These are phyloP conservation scores for Cladosporium velox DNA, from an alignment of 2,329 filamentous ascomycete species.

Conservation along the genomic window DNA sequence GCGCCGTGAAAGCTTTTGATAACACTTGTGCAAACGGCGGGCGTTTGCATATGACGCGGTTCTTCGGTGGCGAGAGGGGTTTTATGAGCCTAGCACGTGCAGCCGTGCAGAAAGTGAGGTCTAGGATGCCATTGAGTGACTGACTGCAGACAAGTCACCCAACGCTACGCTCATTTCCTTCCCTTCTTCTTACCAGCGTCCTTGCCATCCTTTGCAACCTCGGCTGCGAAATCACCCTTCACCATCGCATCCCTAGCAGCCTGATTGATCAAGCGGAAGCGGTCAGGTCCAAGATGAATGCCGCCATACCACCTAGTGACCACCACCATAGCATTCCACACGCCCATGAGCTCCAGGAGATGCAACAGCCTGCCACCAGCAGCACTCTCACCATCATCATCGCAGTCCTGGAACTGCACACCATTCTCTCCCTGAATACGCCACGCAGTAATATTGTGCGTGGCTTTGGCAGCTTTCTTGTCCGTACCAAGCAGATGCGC, in stretches of 20 bases:
- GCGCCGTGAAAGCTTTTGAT: neutral
- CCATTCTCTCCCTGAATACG: conserved; percentile 65
- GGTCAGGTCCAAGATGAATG: conserved; percentile 79
- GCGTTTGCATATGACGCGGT: neutral
- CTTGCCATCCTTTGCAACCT: conserved; percentile 3
- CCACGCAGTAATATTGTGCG: conserved; percentile 96
- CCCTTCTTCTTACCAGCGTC: conserved; percentile 14
- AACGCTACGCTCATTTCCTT: conserved; percentile 7
- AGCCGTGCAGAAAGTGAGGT: neutral
- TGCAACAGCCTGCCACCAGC: conserved; percentile 83
- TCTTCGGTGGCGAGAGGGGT: no score
- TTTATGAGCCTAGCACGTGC: neutral
- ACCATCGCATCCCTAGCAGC: conserved; percentile 83
- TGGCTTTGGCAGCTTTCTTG: conserved; percentile 79
- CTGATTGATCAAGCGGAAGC: conserved; percentile 87
- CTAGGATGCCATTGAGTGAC: neutral
- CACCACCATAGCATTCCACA: conserved; percentile 90
- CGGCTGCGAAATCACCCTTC: conserved; percentile 59
- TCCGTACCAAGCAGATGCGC: conserved; percentile 77
- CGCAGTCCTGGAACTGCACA: conserved; percentile 77
- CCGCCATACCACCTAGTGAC: conserved; percentile 96
- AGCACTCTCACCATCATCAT: conserved; percentile 94
- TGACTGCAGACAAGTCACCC: neutral
- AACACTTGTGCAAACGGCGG: neutral
- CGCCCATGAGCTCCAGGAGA: conserved; percentile 90